Evolutionary conservation across 495 filamentous ascomycete genomes (phyloP).

Genomic region (Xylaria longipes): DNA sequence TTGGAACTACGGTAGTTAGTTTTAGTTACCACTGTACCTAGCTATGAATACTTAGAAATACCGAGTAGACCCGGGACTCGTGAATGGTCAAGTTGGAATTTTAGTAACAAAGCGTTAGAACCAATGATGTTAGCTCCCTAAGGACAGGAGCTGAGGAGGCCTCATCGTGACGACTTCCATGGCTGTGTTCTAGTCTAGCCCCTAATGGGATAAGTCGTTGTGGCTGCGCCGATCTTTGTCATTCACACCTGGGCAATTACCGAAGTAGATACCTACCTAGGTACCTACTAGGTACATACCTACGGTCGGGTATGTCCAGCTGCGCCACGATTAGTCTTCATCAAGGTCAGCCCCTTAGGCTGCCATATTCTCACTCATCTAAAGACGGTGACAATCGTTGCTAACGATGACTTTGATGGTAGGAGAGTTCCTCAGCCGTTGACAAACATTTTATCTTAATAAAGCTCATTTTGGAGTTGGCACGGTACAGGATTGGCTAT

Average conservation of each 20-base stretch:
- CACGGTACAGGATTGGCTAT: neutral
- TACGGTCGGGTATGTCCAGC: too few relatives aligned
- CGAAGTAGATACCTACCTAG: too few relatives aligned
- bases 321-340: conserved; percentile 21
- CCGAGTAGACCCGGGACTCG: neutral
- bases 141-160: neutral
- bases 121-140: neutral
- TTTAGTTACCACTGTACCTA: too few relatives aligned
- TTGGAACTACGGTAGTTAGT: too few relatives aligned
- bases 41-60: too few relatives aligned
- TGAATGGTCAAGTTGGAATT: neutral
- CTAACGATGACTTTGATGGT: neutral
- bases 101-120: neutral
- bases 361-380: conserved; percentile 20
- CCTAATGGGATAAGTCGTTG: neutral
- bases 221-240: conserved; percentile 4
- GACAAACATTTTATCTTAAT: neutral
- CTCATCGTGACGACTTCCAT: conserved; percentile 3
- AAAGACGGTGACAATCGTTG: neutral
- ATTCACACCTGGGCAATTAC: neutral
- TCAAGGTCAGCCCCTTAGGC: conserved; percentile 15
- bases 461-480: neutral
- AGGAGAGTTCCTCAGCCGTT: neutral
- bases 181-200: neutral
- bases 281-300: too few relatives aligned